A percentile compares a stretch with the other conserved stretches of the same genome.
Conservation (phyloP, 441 rosid species). For the Bruguiera hainesii region DNA sequence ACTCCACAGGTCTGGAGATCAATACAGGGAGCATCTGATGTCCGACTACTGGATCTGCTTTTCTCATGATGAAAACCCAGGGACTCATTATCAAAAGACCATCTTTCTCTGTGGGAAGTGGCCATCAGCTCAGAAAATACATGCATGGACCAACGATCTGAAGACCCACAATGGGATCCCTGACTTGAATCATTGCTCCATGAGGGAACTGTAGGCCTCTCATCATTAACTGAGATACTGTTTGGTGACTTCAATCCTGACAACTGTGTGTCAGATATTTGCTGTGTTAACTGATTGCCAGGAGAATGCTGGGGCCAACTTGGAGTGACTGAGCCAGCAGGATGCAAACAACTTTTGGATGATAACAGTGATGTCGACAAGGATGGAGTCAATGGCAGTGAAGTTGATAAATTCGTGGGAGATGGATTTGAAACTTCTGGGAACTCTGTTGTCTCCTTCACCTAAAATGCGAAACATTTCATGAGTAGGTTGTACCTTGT, state of each 20-base stretch:
- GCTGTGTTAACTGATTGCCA: slow-evolving; percentile 33
- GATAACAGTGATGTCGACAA: slow-evolving; percentile 45
- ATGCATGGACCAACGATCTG: slow-evolving; percentile 80
- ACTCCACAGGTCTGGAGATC: slow-evolving; percentile 78
- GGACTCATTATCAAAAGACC: slow-evolving; percentile 59
- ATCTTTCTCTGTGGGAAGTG: slow-evolving; percentile 53
- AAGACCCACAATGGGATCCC: slow-evolving; percentile 62
- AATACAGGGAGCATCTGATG: slow-evolving; percentile 40
- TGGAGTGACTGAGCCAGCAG: slow-evolving; percentile 42
- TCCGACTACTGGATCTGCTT: slow-evolving; percentile 41
- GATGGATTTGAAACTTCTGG: slow-evolving; percentile 42
- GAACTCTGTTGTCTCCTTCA: slow-evolving; percentile 45
- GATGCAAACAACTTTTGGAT: slow-evolving; percentile 47
- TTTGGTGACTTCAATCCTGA: slow-evolving; percentile 49
- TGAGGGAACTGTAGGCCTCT: slow-evolving; percentile 42
- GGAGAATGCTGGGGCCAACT: slow-evolving; percentile 43
- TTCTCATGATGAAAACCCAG: slow-evolving; percentile 47
- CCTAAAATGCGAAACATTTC: slow-evolving; percentile 37
- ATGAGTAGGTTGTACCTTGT: background rate
- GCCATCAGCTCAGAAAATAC: slow-evolving; percentile 86
- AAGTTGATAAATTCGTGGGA: slow-evolving; percentile 47
- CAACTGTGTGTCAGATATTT: slow-evolving; percentile 42
- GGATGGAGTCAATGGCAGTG: slow-evolving; percentile 69
- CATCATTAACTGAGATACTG: slow-evolving; percentile 49
- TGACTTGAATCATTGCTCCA: slow-evolving; percentile 51